Evolutionary conservation across 2,329 filamentous ascomycete genomes (phyloP), one percentile per base, ranked within the genome.

Genomic region (Blastomyces parvus): DNA sequence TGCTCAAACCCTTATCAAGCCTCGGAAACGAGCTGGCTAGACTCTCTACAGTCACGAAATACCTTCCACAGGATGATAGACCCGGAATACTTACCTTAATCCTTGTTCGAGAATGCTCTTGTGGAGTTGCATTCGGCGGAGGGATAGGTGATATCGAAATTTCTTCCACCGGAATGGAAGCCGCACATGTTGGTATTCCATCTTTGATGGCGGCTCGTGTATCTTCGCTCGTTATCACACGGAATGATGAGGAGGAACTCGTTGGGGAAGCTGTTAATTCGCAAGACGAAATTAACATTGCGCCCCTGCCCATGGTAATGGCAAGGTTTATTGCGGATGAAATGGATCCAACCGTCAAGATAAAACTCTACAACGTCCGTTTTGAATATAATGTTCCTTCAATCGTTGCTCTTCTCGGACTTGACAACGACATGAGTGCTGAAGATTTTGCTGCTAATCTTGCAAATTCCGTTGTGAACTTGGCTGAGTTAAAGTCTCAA

Each of bases 41-140:
- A 67, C 80, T 99, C 5, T 90, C 91, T 0, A 92, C 87, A 0
- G 91, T 99, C 33, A 85, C 93, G 7, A 97, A 97, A 72, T 97
- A 97, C 73, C 81, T 99, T 2, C 93, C 94, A 0, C 93, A 99
- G 69, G 94, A 99, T 74, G 93, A 99, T 69, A 85, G 92, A 1
- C 94, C 94, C 1, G 94, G 94, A 0, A 80, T 97, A 25, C 80
- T 99, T 46, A 91, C 88, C 0, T 79, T 99, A 46, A 81, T 83
- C 0, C 80, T 85, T 38, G 74, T 97, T 61, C 84, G 86, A 61
- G 84, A 86, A 22, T 69, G 90, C 7, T 82, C 87, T 36, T 75
- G 84, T 9, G 79, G 81, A 33, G 75, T 90, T 11, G 83, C 88
- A 53, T 73, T 93, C 59, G 88, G 87, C 53, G 83, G 86, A 1